A percentile compares a stretch with the other conserved stretches of the same genome.
Conservation (phyloP, 371 early-diverging fungal species). For the Catenaria anguillulae region DNA sequence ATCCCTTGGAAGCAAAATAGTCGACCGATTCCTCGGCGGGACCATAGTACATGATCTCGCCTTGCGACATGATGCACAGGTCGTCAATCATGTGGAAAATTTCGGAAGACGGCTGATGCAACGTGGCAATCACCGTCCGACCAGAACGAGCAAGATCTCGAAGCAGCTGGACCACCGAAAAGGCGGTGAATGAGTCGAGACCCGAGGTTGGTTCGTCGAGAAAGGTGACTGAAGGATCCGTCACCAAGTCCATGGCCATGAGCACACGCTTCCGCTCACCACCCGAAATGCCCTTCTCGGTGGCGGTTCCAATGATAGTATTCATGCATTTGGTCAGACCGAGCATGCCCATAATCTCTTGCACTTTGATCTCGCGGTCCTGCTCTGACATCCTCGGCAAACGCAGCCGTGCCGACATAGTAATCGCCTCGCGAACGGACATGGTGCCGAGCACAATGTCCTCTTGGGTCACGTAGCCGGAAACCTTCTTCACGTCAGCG, state of each 20-base stretch:
- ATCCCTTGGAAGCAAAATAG: constrained; percentile 33
- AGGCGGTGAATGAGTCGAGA: constrained; percentile 54
- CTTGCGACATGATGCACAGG: constrained; percentile 38
- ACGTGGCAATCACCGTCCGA: constrained; percentile 49
- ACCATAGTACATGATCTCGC: constrained; percentile 42
- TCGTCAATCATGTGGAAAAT: constrained; percentile 46
- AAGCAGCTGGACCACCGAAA: constrained; percentile 39
- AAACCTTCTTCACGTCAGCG: constrained; percentile 39
- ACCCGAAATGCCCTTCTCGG: constrained; percentile 59
- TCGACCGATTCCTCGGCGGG: constrained; percentile 22
- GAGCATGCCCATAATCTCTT: constrained; percentile 58
- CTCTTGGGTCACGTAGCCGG: constrained; percentile 75
- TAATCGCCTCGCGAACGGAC: constrained; percentile 67
- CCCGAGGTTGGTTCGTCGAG: constrained; percentile 71
- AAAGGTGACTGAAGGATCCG: constrained; percentile 75
- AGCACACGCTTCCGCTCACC: constrained; percentile 74
- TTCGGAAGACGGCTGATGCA: constrained; percentile 48
- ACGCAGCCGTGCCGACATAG: constrained; percentile 62
- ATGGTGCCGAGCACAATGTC: constrained; percentile 66
- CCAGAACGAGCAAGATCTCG: constrained; percentile 36
- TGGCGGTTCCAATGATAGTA: constrained; percentile 61
- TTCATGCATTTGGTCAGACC: constrained; percentile 62
- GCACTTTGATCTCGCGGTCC: constrained; percentile 41
- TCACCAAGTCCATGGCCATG: constrained; percentile 75
- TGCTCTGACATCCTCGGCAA: constrained; percentile 47